Evolutionary conservation across 768 basidiomycete species (phyloP), one percentile per base, ranked within the genome.

Genomic region (Leccinum rimulosum): DNA sequence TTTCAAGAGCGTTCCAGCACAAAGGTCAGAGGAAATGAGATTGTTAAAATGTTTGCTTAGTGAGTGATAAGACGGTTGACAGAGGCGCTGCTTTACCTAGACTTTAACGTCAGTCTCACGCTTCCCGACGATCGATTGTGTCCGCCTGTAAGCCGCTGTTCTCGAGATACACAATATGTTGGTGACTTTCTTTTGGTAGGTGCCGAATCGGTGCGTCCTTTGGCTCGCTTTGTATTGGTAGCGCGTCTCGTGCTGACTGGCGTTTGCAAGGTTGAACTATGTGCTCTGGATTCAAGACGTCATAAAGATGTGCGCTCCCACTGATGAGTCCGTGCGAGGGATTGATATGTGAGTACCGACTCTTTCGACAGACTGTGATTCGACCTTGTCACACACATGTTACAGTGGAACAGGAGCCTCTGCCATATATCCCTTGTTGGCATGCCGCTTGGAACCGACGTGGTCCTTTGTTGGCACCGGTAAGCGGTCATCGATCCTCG

Each of bases 341-440:
- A 70, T 91, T 12, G 93, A 95, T 65, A 82, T 95, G 94, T 94
- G 69, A 54, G 86, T 52, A 7, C 55, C 12, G 6, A 50, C 6
- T 2, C 30, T 14, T 50, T 33, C 31, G 1, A 11, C 25, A 55
- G 14, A 27, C 27, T n/a, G 38, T 65, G 38, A 40, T 33, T 35
- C 14, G 36, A 11, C 40, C 49, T 61, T 3, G 33, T 40, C 38
- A 9, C 35, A 55, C 28, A 4, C 2, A 28, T 15, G 10, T 28
- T 22, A 17, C 62, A 93, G 93, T 40, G 96, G 96, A 22, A 96
- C 25, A 8, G 96, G 96, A 0, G 87, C 94, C 49, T 91, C 91
- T 0, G 89, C 85, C 1, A 93, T 98, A 56, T 98, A 97, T 64
- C 88, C 95, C 0, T 77, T 98, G 1, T 77, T 98, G 0, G 83